phyloP scores from a whole-genome alignment of 768 basidiomycete species.

The Termitomyces sp. region DNA sequence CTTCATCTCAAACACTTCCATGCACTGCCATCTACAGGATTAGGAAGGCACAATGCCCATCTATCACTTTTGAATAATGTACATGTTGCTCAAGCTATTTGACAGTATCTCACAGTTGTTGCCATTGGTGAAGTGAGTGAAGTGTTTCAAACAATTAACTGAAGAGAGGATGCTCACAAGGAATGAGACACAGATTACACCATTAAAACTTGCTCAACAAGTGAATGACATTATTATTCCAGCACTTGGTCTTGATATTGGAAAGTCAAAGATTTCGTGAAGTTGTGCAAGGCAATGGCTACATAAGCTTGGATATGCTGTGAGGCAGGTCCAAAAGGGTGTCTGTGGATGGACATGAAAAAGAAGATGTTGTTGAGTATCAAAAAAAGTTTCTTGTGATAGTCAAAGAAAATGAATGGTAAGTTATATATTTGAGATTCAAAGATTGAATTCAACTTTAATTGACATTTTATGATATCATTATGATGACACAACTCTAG shows the following conservation, averaged over 20 bases:
- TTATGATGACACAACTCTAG: neutral
- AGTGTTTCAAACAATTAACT: neutral
- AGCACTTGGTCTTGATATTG: neutral
- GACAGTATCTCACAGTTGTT: conserved; percentile 13
- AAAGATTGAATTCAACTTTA: too few species aligned
- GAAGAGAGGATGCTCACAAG: neutral
- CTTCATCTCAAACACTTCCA: conserved; percentile 8
- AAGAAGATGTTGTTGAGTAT: neutral
- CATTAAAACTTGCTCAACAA: neutral
- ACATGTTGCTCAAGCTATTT: conserved; percentile 12
- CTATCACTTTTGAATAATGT: conserved; percentile 19
- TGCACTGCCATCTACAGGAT: conserved; percentile 11
- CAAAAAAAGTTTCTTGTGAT: neutral
- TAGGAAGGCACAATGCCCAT: conserved; percentile 19
- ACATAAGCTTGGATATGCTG: conserved; percentile 2
- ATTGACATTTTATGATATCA: neutral
- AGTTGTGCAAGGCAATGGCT: neutral
- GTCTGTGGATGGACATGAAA: neutral
- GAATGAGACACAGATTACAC: neutral
- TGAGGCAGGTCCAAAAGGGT: neutral
- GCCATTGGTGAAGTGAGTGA: conserved; percentile 9
- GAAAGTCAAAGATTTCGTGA: neutral
- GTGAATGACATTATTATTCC: neutral
- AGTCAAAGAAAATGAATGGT: neutral
- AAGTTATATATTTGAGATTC: neutral